Conservation (phyloP, 805 yeast species). For the Metschnikowia lachancei region DNA sequence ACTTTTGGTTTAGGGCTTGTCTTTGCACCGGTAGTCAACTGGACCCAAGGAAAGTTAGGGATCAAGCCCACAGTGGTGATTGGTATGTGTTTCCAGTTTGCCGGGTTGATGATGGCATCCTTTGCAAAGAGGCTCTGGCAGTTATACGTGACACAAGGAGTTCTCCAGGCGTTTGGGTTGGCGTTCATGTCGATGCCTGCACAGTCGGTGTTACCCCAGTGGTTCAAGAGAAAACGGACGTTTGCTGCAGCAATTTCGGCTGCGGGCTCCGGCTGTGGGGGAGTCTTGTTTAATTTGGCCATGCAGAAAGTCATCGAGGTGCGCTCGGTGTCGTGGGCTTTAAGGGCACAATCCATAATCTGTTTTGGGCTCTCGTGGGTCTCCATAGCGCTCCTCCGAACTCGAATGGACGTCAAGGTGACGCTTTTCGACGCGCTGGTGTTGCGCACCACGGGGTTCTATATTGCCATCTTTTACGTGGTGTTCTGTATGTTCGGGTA, state of each 20-base stretch:
- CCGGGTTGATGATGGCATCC: slow-evolving; percentile 59
- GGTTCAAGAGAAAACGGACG: slow-evolving; percentile 65
- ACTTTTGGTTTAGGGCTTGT: slow-evolving; percentile 60
- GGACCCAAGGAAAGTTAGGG: slow-evolving; percentile 49
- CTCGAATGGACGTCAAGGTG: slow-evolving; percentile 24
- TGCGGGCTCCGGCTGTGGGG: slow-evolving; percentile 52
- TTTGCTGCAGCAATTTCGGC: slow-evolving; percentile 49
- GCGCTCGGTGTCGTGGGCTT: slow-evolving; percentile 47
- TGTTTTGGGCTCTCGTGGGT: slow-evolving; percentile 17
- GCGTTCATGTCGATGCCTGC: slow-evolving; percentile 60
- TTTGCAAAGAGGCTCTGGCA: slow-evolving; percentile 62
- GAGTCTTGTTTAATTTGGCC: slow-evolving; percentile 47
- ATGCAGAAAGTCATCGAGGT: slow-evolving; percentile 37
- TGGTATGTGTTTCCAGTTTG: slow-evolving; percentile 52
- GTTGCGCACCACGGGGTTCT: slow-evolving; percentile 40
- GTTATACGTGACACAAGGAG: slow-evolving; percentile 64
- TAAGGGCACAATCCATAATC: slow-evolving; percentile 40
- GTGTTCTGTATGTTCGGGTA: slow-evolving; percentile 57
- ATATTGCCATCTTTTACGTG: slow-evolving; percentile 41
- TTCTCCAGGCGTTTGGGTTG: slow-evolving; percentile 55
- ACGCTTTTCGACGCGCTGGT: slow-evolving; percentile 41
- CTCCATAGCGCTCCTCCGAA: slow-evolving; percentile 16
- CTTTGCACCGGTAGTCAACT: slow-evolving; percentile 53
- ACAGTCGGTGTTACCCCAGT: slow-evolving; percentile 60
- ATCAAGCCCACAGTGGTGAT: slow-evolving; percentile 44